Evolutionary conservation across 2,329 filamentous ascomycete genomes (phyloP).

Genomic region (Calcarisporium arbuscula): DNA sequence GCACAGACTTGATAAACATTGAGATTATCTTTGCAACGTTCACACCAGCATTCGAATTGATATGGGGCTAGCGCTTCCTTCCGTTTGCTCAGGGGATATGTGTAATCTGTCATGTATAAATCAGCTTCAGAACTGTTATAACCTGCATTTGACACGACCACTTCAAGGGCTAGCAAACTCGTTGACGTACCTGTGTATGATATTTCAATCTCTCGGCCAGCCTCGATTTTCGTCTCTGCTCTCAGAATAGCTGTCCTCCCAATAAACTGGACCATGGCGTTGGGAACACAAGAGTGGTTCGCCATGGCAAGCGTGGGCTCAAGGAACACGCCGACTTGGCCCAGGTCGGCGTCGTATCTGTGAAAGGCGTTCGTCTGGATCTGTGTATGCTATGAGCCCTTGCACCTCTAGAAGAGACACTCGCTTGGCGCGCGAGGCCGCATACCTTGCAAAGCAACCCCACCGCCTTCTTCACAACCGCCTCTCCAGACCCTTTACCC

Average conservation of each 20-base stretch:
- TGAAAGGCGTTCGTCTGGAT: conserved; percentile 59
- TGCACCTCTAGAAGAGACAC: too few relatives aligned
- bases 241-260: conserved; percentile 45
- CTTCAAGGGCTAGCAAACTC: too few relatives aligned
- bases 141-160: too few relatives aligned
- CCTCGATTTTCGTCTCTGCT: conserved; percentile 40
- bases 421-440: too few relatives aligned
- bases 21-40: conserved; percentile 43
- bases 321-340: conserved; percentile 48
- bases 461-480: conserved; percentile 32
- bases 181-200: conserved; percentile 48
- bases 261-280: conserved; percentile 50
- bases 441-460: conserved; percentile 48
- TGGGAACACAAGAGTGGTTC: conserved; percentile 58
- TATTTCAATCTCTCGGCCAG: conserved; percentile 52
- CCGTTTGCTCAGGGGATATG: conserved; percentile 36
- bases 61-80: conserved; percentile 39
- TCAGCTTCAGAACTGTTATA: too few relatives aligned
- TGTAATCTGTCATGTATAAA: conserved; percentile 34
- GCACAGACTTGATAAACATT: conserved; percentile 48
- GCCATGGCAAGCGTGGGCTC: conserved; percentile 51
- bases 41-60: conserved; percentile 46
- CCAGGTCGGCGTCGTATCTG: conserved; percentile 45
- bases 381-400: too few relatives aligned
- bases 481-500: conserved; percentile 28